Evolutionary conservation across 305 asterid genomes (phyloP).

Genomic region (Fraxinus angustifolia): DNA sequence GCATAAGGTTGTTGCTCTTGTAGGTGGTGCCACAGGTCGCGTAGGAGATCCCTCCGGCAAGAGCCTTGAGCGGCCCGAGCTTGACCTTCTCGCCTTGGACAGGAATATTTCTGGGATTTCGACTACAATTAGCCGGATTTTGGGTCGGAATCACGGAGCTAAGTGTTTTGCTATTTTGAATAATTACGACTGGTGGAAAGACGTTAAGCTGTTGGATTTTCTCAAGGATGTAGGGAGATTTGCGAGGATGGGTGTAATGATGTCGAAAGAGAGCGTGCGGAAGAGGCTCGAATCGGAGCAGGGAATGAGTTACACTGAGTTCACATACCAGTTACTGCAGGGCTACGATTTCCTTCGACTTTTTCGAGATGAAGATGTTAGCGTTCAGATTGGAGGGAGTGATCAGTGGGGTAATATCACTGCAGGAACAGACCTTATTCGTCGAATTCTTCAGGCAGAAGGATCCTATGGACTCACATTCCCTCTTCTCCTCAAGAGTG

Average conservation of each 20-base stretch:
- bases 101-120: slow-evolving; percentile 52
- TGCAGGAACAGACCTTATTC: slow-evolving; percentile 87
- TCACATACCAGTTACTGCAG: slow-evolving; percentile 78
- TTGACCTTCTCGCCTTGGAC: slow-evolving; percentile 47
- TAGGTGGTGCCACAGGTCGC: slow-evolving; percentile 95
- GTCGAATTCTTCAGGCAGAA: slow-evolving; percentile 51
- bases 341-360: slow-evolving; percentile 77
- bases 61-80: slow-evolving; percentile 73
- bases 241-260: slow-evolving; percentile 80
- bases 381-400: slow-evolving; percentile 86
- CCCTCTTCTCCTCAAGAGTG: slow-evolving; percentile 86
- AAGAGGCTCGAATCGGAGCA: slow-evolving; percentile 72
- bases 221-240: slow-evolving; percentile 58
- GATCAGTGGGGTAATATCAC: slow-evolving; percentile 98
- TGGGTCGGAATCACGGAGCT: slow-evolving; percentile 32
- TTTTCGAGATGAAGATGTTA: slow-evolving; percentile 55
- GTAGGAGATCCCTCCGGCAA: slow-evolving; percentile 97
- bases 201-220: slow-evolving; percentile 66
- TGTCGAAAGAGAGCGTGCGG: slow-evolving; percentile 83
- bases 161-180: slow-evolving; percentile 44
- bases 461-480: slow-evolving; percentile 69
- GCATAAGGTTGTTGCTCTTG: slow-evolving; percentile 62
- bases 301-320: slow-evolving; percentile 90
- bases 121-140: slow-evolving; percentile 37
- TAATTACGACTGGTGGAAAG: slow-evolving; percentile 95